A percentile compares a stretch with the other conserved stretches of the same genome.
Evolutionary conservation across 331 rosid genomes (phyloP).

Genomic region (Saraca asoca): DNA sequence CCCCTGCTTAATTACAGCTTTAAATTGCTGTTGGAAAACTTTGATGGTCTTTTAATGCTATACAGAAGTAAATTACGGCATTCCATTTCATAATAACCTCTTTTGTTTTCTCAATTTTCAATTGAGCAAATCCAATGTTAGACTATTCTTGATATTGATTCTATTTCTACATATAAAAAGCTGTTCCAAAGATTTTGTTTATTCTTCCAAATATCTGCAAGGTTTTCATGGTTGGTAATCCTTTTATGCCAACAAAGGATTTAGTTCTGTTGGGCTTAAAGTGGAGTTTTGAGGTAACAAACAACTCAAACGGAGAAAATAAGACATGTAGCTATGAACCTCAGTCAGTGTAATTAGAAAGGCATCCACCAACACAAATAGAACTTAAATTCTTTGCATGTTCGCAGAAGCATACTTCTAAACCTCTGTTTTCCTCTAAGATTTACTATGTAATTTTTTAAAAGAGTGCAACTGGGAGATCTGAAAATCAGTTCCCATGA

Average conservation of each 20-base stretch:
- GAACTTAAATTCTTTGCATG: background rate
- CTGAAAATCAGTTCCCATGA: background rate
- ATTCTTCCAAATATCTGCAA: background rate
- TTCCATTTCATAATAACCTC: background rate
- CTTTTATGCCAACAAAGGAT: slow-evolving; percentile 2
- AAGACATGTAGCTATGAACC: background rate
- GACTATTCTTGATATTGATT: background rate
- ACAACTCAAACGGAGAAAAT: too few species aligned
- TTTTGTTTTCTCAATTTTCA: background rate
- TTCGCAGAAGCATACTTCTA: background rate
- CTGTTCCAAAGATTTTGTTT: background rate
- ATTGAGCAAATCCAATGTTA: background rate
- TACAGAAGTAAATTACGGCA: background rate
- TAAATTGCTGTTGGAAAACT: background rate
- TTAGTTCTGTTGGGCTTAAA: too few species aligned
- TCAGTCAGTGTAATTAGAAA: background rate
- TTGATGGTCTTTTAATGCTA: slow-evolving; percentile 1
- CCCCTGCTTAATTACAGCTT: too few species aligned
- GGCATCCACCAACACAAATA: background rate
- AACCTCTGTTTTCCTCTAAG: background rate
- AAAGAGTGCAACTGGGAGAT: background rate
- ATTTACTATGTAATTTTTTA: background rate
- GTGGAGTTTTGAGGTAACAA: too few species aligned
- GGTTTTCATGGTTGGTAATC: slow-evolving; percentile 9
- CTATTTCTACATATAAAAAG: background rate